phyloP scores from a whole-genome alignment of 805 yeast species.

The Candida morakotiae region DNA sequence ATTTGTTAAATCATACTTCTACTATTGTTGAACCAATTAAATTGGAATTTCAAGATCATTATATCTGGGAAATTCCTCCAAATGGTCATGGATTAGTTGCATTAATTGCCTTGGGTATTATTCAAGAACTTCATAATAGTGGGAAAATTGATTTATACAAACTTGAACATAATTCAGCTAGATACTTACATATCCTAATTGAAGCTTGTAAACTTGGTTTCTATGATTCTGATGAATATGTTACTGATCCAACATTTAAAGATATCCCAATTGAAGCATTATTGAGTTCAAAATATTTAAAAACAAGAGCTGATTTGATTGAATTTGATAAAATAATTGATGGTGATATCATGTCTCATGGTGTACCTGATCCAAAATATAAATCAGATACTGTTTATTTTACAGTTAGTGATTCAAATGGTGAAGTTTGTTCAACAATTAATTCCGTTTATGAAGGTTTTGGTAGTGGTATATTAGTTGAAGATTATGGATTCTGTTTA shows the following conservation, averaged over 20 bases:
- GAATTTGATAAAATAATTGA: slow-evolving; percentile 33
- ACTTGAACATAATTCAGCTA: slow-evolving; percentile 62
- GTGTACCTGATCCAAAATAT: slow-evolving; percentile 54
- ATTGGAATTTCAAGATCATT: slow-evolving; percentile 45
- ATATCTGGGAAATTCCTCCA: slow-evolving; percentile 81
- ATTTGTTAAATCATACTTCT: slow-evolving; percentile 54
- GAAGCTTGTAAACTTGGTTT: slow-evolving; percentile 72
- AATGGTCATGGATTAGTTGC: slow-evolving; percentile 82
- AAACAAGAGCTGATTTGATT: slow-evolving; percentile 47
- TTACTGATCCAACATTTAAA: slow-evolving; percentile 54
- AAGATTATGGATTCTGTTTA: slow-evolving; percentile 59
- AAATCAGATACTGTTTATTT: slow-evolving; percentile 72
- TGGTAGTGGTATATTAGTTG: slow-evolving; percentile 69
- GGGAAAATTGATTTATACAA: slow-evolving; percentile 38
- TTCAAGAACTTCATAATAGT: slow-evolving; percentile 48
- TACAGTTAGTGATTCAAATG: slow-evolving; percentile 58
- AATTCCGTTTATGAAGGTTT: slow-evolving; percentile 68
- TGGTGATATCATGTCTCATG: slow-evolving; percentile 41
- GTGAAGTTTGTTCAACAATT: slow-evolving; percentile 80
- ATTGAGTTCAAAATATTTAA: slow-evolving; percentile 47
- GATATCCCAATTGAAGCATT: slow-evolving; percentile 37
- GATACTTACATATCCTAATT: slow-evolving; percentile 63
- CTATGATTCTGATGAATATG: slow-evolving; percentile 70
- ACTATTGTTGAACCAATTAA: slow-evolving; percentile 63
- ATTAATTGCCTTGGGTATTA: slow-evolving; percentile 61